Conservation (phyloP, 2,329 filamentous ascomycete species). For the Fusarium sp. region DNA sequence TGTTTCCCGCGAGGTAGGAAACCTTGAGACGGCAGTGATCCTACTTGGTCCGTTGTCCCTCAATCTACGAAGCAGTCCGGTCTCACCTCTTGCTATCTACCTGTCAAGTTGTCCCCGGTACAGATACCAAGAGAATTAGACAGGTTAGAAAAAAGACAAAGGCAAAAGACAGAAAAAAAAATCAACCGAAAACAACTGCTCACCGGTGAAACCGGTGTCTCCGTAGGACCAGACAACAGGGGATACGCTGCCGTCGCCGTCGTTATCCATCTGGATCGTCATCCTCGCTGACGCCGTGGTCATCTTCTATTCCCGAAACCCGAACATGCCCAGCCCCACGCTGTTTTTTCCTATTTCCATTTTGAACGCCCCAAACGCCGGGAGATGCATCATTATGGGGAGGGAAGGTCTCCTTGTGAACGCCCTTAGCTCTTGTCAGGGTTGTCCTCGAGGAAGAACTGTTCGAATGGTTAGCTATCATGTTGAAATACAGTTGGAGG, state of each 20-base stretch:
- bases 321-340: constrained; percentile 41
- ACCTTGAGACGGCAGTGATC: constrained; percentile 70
- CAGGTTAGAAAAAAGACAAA: background rate
- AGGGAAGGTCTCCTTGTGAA: constrained; percentile 52
- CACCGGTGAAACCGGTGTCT: constrained; percentile 20
- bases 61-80: constrained; percentile 60
- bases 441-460: constrained; percentile 96
- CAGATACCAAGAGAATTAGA: constrained; percentile 11
- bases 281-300: constrained; percentile 73
- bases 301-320: constrained; percentile 59
- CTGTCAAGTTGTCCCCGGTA: background rate
- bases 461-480: constrained; percentile 31
- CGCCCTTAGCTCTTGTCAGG: constrained; percentile 69
- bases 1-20: constrained; percentile 59
- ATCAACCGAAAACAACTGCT: constrained; percentile 13
- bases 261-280: constrained; percentile 76
- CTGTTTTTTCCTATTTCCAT: constrained; percentile 53
- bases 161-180: constrained; percentile 22
- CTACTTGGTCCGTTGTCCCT: constrained; percentile 75
- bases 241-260: constrained; percentile 73
- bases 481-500: background rate
- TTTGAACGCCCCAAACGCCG: constrained; percentile 70
- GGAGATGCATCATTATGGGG: constrained; percentile 51
- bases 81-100: constrained; percentile 13
- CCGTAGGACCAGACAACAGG: constrained; percentile 76